phyloP scores from a whole-genome alignment of 2,329 filamentous ascomycete genomes.

The Colletotrichum sp. region DNA sequence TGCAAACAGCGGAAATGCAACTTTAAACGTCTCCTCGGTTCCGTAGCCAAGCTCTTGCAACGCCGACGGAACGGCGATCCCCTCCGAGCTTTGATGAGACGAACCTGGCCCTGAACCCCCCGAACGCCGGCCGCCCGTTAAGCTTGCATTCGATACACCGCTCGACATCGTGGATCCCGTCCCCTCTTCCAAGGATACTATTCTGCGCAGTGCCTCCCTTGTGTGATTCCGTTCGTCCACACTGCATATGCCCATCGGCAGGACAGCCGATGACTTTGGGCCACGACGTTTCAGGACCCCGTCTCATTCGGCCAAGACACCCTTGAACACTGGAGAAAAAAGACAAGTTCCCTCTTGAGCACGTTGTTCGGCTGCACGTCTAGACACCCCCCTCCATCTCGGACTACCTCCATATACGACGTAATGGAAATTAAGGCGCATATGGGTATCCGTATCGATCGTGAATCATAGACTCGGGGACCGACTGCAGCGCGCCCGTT shows the following conservation, averaged over 20 bases:
- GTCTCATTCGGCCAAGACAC: neutral
- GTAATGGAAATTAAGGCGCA: neutral
- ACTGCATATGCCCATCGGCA: neutral
- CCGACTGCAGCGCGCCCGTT: neutral
- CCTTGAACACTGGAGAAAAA: neutral
- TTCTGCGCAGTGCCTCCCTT: neutral
- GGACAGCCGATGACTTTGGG: neutral
- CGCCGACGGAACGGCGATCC: constrained; percentile 9
- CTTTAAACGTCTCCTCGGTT: constrained; percentile 11
- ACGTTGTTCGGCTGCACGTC: neutral
- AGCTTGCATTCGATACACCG: neutral
- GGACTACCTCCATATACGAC: neutral
- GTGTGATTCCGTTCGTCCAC: neutral
- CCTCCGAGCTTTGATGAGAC: constrained; percentile 11
- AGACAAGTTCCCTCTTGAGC: neutral
- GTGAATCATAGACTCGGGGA: neutral
- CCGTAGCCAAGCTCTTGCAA: neutral
- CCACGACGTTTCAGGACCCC: neutral
- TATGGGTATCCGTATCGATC: neutral
- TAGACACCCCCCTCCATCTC: neutral
- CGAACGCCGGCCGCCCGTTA: neutral
- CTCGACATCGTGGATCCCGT: neutral
- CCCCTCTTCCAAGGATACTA: neutral
- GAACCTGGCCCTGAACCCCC: neutral
- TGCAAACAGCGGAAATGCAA: neutral